Base-by-base conservation (phyloP, 345 rosid species). In the Brassica juncea region DNA sequence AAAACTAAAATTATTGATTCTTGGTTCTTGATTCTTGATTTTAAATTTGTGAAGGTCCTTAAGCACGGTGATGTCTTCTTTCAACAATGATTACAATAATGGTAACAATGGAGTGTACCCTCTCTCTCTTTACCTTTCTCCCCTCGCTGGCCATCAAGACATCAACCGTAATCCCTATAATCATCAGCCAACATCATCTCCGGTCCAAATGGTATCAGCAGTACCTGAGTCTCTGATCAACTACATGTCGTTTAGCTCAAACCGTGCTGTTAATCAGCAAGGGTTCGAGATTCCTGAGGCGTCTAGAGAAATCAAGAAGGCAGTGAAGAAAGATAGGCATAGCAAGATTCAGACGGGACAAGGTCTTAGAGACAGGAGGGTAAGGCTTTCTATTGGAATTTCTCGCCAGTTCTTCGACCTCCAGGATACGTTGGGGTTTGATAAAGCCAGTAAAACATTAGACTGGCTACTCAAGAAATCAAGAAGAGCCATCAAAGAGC, bases 281-380 rank as follows among this genome's bases (percentile, higher is more conserved):
- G 23, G 59, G 14, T 61, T 42, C 4, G 61, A 42, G 67, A 8
- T 35, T 39, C 82, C 74, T 73, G 80, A 75, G 70, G 77, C 60
- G 8, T 3, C 80, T 0, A 76, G 14, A 31, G 77, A 55, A 60
- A 47, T 21, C 19, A 80, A 82, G 83, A 81, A 80, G 77, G 58
- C 14, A 12, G 79, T 49, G 63, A 93, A 81, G 91, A 91, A 86
- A 78, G 94, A 89, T 57, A 65, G 94, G 52, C 93, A 88, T 59
- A 91, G 92, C 82, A 93, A 93, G 87, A 91, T 93, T 73, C 74
- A 42, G 76, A 93, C 98, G 0, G 92, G 97, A 14, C 85, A 84
- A 81, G 98, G 98, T 3, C 77, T 90, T 3, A 82, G 98, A 77
- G 97, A 93, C 77, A 84, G 98, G 75, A 89, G 98, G 69, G 97